phyloP scores from a whole-genome alignment of 192 early-diverging fungal species.

The Gaertneriomyces sp. region DNA sequence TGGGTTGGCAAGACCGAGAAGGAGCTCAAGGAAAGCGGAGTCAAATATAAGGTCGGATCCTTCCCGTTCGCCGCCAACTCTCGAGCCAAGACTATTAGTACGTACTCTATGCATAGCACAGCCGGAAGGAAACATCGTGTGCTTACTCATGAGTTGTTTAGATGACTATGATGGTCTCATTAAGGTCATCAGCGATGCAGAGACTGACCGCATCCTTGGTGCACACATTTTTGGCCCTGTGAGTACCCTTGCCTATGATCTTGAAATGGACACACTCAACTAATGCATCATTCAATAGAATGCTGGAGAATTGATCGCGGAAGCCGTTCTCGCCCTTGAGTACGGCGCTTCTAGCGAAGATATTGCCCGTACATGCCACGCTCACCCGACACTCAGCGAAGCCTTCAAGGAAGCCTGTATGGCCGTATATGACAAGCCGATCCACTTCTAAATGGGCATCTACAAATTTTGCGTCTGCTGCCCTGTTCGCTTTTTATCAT shows the following conservation, averaged over 20 bases:
- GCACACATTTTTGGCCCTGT: conserved; percentile 96
- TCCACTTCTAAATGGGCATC: conserved; percentile 38
- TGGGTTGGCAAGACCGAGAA: conserved; percentile 98
- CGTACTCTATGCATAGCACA: neutral
- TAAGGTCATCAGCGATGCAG: conserved; percentile 94
- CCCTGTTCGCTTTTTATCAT: no score
- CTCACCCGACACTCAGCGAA: conserved; percentile 94
- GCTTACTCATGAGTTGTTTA: neutral
- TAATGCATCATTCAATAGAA: conserved; percentile 42
- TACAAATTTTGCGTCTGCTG: no score
- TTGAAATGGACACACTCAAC: neutral
- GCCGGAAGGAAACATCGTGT: neutral
- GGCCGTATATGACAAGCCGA: conserved; percentile 74
- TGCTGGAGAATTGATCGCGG: conserved; percentile 99
- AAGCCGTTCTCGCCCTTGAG: conserved; percentile 95
- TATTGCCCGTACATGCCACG: conserved; percentile 95
- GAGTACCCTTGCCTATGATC: conserved; percentile 2
- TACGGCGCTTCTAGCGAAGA: conserved; percentile 98
- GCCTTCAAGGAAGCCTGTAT: conserved; percentile 98
- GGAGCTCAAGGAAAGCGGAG: conserved; percentile 79
- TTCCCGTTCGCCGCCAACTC: conserved; percentile 97
- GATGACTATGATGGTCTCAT: conserved; percentile 87
- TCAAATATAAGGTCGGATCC: conserved; percentile 84
- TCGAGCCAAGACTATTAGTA: conserved; percentile 92
- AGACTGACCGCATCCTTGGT: conserved; percentile 94